Evolutionary conservation across 2,329 filamentous ascomycete species (phyloP).

Genomic region (Paracoccidioides lutzii): DNA sequence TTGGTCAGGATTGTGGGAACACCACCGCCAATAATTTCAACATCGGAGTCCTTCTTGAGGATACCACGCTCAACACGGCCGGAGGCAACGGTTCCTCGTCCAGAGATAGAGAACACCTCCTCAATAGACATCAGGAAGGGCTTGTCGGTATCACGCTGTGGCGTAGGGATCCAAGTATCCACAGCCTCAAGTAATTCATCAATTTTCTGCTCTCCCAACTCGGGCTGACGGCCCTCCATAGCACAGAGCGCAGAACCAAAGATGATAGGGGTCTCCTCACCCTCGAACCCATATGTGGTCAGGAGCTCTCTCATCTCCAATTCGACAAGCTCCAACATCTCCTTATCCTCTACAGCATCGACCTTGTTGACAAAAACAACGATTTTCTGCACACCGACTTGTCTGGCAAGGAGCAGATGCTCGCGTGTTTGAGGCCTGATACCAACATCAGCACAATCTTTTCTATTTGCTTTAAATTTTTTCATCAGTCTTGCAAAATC

Average conservation of each 20-base stretch:
- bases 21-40: conserved; percentile 88
- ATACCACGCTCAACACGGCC: conserved; percentile 93
- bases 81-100: conserved; percentile 91
- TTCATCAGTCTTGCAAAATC: neutral
- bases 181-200: conserved; percentile 83
- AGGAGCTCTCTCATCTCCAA: conserved; percentile 99
- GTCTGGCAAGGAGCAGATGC: conserved; percentile 91
- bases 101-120: conserved; percentile 78
- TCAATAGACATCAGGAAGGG: conserved; percentile 99
- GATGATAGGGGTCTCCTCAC: conserved; percentile 92
- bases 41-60: conserved; percentile 85
- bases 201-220: conserved; percentile 79
- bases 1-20: conserved; percentile 83
- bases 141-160: conserved; percentile 87
- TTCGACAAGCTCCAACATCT: conserved; percentile 99
- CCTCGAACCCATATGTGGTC: conserved; percentile 85
- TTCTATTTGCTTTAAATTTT: neutral
- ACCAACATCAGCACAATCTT: neutral
- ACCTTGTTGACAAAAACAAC: conserved; percentile 99
- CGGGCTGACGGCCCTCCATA: conserved; percentile 70
- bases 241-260: conserved; percentile 95
- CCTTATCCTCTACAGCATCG: conserved; percentile 89
- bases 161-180: conserved; percentile 92
- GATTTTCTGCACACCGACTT: conserved; percentile 95
- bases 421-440: conserved; percentile 84